Conservation (phyloP, 306 rosid species). For the Quercus gilva region DNA sequence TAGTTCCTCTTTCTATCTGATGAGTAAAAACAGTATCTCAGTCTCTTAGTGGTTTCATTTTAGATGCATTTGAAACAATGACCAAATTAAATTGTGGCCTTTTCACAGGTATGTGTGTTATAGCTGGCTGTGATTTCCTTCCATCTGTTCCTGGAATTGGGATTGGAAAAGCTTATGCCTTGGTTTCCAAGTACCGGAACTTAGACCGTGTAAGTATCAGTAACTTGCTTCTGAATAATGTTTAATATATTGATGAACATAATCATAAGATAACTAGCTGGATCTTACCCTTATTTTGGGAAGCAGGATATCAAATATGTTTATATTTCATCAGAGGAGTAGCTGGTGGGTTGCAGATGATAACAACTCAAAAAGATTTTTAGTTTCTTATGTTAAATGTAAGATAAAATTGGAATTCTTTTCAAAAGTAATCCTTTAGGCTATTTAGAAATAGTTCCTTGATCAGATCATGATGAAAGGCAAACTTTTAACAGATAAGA, state of each 20-base stretch:
- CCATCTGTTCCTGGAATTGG: conserved; percentile 97
- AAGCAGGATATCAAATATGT: not conserved
- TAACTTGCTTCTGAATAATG: not conserved
- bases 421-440: not conserved
- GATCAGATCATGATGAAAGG: not conserved
- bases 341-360: not conserved
- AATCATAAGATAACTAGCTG: not conserved
- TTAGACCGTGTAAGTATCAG: conserved; percentile 75
- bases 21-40: not conserved
- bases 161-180: conserved; percentile 74
- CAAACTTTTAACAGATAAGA: not conserved
- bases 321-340: not conserved
- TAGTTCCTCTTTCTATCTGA: not conserved
- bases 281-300: not conserved
- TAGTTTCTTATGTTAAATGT: not conserved
- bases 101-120: conserved; percentile 80
- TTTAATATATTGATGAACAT: not conserved
- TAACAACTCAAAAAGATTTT: not conserved
- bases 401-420: not conserved
- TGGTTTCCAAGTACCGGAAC: conserved; percentile 76
- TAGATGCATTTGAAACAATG: conserved; percentile 6
- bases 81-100: conserved; percentile 1
- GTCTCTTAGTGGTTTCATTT: not conserved
- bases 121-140: conserved; percentile 98
- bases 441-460: not conserved